Base-by-base conservation (phyloP, 441 rosid genomes). In the Hypseocharis bilobata region DNA sequence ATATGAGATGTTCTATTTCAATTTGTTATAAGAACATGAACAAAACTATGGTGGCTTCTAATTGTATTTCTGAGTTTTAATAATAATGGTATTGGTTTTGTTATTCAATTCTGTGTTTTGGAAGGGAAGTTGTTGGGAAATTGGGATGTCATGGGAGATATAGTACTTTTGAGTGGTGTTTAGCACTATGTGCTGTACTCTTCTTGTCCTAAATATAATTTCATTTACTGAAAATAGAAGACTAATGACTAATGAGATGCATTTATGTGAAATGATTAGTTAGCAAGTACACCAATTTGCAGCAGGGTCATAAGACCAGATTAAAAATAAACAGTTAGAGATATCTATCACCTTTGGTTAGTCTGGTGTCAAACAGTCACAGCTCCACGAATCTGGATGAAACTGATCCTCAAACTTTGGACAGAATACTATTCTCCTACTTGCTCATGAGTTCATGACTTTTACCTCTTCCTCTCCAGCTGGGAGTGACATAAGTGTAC, bases 301-400 rank as follows among this genome's bases (percentile, higher is more conserved):
- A 51, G 56, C 22, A 22, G 20, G 56, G 27, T 8, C 14, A 19
- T 20, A 45, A 14, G 3, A 19, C 7, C 22, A 51, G 56, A 22
- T 51, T 11, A 51, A 20, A 26, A 51, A 22, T 42, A 6, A 49
- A n/a, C n/a, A n/a, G n/a, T n/a, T n/a, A n/a, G 27, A 52, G 23
- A 52, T 52, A 52, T 52, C 58, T 52, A 52, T 25, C 58, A 52
- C 25, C 25, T 52, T 52, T n/a, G n/a, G n/a, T n/a, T n/a, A n/a
- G n/a, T n/a, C n/a, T n/a, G n/a, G n/a, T n/a, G n/a, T n/a, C n/a
- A n/a, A n/a, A n/a, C n/a, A n/a, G n/a, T n/a, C n/a, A n/a, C n/a
- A n/a, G n/a, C n/a, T n/a, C n/a, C n/a, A n/a, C n/a, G n/a, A n/a
- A n/a, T n/a, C n/a, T n/a, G n/a, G n/a, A n/a, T n/a, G n/a, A n/a